These are phyloP conservation scores for Rubia occidens DNA, from an alignment of 305 asterid genomes.

Conservation along the genomic window DNA sequence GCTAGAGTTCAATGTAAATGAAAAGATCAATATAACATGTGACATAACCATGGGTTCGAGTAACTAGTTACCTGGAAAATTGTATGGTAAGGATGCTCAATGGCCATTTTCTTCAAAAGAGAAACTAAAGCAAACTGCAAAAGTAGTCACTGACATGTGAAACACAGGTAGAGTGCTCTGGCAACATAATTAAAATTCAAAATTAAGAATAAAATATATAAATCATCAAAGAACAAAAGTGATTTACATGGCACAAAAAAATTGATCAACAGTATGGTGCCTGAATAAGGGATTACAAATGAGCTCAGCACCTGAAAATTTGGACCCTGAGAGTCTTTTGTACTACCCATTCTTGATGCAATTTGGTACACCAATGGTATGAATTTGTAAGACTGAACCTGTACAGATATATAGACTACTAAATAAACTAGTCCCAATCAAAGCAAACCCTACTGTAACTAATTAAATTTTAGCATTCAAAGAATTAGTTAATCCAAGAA, in stretches of 20 bases:
- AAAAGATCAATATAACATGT: constrained; percentile 7
- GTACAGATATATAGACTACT: constrained; percentile 21
- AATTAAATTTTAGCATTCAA: background rate
- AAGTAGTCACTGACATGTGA: constrained; percentile 19
- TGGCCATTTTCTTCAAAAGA: constrained; percentile 83
- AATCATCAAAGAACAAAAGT: background rate
- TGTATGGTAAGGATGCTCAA: constrained; percentile 95
- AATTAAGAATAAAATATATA: too few relatives aligned
- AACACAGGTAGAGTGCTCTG: background rate
- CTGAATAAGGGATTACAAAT: constrained; percentile 16
- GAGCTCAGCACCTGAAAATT: constrained; percentile 65
- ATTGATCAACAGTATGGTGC: background rate
- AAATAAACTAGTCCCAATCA: background rate
- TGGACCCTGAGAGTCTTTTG: constrained; percentile 61
- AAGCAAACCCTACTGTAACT: background rate
- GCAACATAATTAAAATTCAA: constrained; percentile 3
- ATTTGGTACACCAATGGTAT: constrained; percentile 85
- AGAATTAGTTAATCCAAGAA: background rate
- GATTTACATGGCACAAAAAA: background rate
- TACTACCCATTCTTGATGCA: constrained; percentile 87
- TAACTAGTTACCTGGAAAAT: constrained; percentile 65
- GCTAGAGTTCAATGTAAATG: background rate
- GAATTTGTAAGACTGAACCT: constrained; percentile 94
- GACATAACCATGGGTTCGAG: constrained; percentile 9
- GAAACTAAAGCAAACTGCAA: constrained; percentile 84